phyloP scores from a whole-genome alignment of 768 basidiomycete genomes.

The Boletus rufocinnamomeus region DNA sequence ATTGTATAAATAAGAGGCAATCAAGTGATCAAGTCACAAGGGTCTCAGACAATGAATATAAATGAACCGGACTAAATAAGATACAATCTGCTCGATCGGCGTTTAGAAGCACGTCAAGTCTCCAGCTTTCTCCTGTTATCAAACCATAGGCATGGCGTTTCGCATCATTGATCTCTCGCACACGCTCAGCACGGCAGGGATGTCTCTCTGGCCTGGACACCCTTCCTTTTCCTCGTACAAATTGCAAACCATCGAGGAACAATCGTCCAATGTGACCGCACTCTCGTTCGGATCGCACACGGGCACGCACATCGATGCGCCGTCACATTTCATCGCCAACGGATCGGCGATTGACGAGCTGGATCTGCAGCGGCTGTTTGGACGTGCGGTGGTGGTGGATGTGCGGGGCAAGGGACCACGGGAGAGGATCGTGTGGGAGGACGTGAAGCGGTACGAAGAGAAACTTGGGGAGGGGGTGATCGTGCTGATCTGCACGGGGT shows the following conservation, averaged over 20 bases:
- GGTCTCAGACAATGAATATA: too few relatives aligned
- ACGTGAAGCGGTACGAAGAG: conserved; percentile 40
- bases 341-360: conserved; percentile 58
- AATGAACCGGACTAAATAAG: not conserved
- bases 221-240: conserved; percentile 18
- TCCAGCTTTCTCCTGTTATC: not conserved
- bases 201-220: conserved; percentile 30
- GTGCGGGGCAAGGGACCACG: conserved; percentile 45
- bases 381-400: conserved; percentile 56
- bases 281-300: conserved; percentile 67
- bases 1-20: too few relatives aligned
- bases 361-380: conserved; percentile 51
- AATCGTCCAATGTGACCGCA: conserved; percentile 20
- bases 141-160: conserved; percentile 10
- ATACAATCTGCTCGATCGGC: not conserved
- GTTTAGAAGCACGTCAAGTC: not conserved
- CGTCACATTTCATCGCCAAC: conserved; percentile 61
- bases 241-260: conserved; percentile 5
- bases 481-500: conserved; percentile 64
- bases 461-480: conserved; percentile 43
- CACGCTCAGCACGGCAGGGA: conserved; percentile 19
- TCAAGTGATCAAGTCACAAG: too few relatives aligned
- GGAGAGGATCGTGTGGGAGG: conserved; percentile 57
- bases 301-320: conserved; percentile 79
- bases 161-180: conserved; percentile 28